Evolutionary conservation across 1,284 basidiomycete genomes (phyloP).

Genomic region (Golubevia pallescens): DNA sequence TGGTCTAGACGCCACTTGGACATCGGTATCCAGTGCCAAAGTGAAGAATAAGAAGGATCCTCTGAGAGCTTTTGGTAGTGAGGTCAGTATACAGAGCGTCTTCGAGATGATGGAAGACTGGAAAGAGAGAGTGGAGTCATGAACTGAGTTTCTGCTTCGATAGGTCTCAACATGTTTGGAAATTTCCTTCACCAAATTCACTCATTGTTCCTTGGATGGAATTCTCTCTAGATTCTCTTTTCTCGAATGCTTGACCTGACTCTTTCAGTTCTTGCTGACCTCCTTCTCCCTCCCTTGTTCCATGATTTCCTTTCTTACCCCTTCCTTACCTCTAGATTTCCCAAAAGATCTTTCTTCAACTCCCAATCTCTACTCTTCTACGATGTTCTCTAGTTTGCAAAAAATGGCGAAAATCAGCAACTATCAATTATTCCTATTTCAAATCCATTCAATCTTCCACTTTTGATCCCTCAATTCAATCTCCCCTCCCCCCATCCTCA

Average conservation of each 20-base stretch:
- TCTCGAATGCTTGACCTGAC: no score
- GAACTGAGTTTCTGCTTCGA: not conserved
- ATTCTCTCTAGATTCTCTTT: no score
- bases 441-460: slow-evolving; percentile 21
- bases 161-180: no score
- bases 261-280: not conserved
- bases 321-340: slow-evolving; percentile 21
- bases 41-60: slow-evolving; percentile 40
- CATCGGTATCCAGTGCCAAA: slow-evolving; percentile 8
- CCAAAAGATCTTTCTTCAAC: slow-evolving; percentile 55
- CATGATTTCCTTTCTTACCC: not conserved
- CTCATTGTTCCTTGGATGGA: no score
- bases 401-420: slow-evolving; percentile 44
- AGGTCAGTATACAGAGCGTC: slow-evolving; percentile 20
- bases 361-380: slow-evolving; percentile 31
- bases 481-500: slow-evolving; percentile 15
- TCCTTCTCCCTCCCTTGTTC: not conserved
- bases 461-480: not conserved
- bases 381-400: slow-evolving; percentile 37
- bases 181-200: no score
- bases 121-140: not conserved
- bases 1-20: slow-evolving; percentile 12
- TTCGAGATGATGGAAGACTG: not conserved
- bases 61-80: slow-evolving; percentile 30
- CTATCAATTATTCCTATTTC: slow-evolving; percentile 55